Conservation (phyloP, 345 rosid species). For the Euphorbia tirucalli region DNA sequence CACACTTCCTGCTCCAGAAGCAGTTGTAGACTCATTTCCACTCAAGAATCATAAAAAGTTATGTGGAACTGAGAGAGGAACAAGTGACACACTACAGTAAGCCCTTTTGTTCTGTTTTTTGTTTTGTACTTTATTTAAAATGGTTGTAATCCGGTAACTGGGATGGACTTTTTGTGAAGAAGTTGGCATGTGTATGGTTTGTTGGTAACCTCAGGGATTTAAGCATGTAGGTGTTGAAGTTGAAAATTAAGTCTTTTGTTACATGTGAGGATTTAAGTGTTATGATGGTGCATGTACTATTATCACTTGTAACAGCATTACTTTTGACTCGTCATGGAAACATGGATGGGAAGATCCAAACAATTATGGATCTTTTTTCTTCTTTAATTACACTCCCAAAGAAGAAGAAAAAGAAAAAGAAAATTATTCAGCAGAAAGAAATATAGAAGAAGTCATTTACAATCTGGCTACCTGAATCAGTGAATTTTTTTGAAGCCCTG, state of each 20-base stretch:
- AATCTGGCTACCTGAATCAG: background rate
- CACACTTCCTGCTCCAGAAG: conserved; percentile 28
- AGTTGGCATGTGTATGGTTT: background rate
- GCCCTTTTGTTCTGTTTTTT: background rate
- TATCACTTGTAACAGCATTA: background rate
- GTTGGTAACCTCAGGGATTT: background rate
- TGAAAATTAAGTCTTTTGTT: background rate
- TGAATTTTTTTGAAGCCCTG: background rate
- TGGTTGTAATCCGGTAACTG: background rate
- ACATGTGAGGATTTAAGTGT: background rate
- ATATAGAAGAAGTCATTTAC: background rate
- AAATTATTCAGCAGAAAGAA: background rate
- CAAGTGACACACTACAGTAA: conserved; percentile 18
- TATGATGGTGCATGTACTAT: background rate
- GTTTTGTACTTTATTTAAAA: background rate
- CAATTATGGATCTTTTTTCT: background rate
- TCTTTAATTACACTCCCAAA: background rate
- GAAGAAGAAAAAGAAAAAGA: background rate
- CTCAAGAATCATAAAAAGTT: conserved; percentile 19
- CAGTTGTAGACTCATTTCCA: conserved; percentile 22
- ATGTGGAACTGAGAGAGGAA: conserved; percentile 8
- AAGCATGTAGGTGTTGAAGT: background rate
- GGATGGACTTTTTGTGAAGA: background rate
- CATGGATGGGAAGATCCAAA: background rate
- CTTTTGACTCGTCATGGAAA: background rate